Evolutionary conservation across 1,284 basidiomycete genomes (phyloP).

Genomic region (Cryptococcus sp.): DNA sequence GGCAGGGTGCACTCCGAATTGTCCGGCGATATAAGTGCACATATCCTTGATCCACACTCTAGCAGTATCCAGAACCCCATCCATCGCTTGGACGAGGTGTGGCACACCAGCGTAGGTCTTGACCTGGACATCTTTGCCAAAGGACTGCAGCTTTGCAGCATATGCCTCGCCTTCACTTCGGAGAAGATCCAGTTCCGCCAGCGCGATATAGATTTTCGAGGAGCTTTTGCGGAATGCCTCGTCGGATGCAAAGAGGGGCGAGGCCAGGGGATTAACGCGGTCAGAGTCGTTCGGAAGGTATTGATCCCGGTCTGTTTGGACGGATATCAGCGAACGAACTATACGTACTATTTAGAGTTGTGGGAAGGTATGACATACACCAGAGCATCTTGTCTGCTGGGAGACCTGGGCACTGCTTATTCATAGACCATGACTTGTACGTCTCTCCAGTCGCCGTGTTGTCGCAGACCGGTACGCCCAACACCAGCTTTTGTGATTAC

Average conservation of each 20-base stretch:
- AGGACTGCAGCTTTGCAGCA: slow-evolving; percentile 61
- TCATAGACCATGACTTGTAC: slow-evolving; percentile 60
- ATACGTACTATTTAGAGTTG: not conserved
- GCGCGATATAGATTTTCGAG: slow-evolving; percentile 64
- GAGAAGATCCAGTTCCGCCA: slow-evolving; percentile 68
- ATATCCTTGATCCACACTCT: slow-evolving; percentile 18
- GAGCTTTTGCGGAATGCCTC: slow-evolving; percentile 57
- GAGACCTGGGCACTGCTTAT: slow-evolving; percentile 63
- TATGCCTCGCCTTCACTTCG: slow-evolving; percentile 67
- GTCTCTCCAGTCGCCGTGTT: slow-evolving; percentile 61
- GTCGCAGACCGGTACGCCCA: slow-evolving; percentile 58
- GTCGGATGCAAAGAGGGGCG: slow-evolving; percentile 66
- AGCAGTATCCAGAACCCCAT: slow-evolving; percentile 15
- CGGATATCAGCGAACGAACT: slow-evolving; percentile 14
- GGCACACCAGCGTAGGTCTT: slow-evolving; percentile 37
- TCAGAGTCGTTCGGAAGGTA: slow-evolving; percentile 66
- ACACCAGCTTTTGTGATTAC: slow-evolving; percentile 10
- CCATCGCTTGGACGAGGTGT: slow-evolving; percentile 21
- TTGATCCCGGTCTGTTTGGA: slow-evolving; percentile 43
- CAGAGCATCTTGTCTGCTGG: slow-evolving; percentile 67
- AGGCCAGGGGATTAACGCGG: slow-evolving; percentile 66
- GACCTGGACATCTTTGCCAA: slow-evolving; percentile 61
- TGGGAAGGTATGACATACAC: slow-evolving; percentile 56
- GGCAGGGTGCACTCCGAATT: slow-evolving; percentile 18
- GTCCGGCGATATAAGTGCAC: slow-evolving; percentile 16